Evolutionary conservation across 768 basidiomycete species (phyloP).

Genomic region (Royoungia palumana): DNA sequence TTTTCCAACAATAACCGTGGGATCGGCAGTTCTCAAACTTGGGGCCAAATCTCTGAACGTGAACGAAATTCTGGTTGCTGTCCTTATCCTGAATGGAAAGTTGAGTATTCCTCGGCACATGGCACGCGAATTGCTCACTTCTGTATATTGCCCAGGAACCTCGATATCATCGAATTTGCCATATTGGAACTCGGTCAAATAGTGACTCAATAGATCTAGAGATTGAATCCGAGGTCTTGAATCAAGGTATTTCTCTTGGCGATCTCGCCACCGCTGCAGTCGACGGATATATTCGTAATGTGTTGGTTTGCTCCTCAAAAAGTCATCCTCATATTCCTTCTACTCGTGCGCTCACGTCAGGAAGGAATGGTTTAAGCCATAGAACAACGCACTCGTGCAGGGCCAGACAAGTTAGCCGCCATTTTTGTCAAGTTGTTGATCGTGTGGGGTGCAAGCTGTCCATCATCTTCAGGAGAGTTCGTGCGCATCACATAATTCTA

Average conservation of each 20-base stretch:
- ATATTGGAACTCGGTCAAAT: constrained; percentile 96
- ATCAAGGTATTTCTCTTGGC: constrained; percentile 82
- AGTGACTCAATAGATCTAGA: constrained; percentile 84
- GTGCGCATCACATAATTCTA: constrained; percentile 72
- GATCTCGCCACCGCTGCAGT: constrained; percentile 91
- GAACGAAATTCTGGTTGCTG: constrained; percentile 84
- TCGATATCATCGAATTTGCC: constrained; percentile 97
- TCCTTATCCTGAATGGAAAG: constrained; percentile 78
- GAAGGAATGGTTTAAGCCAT: not conserved
- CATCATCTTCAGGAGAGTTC: constrained; percentile 65
- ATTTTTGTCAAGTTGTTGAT: constrained; percentile 57
- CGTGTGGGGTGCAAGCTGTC: constrained; percentile 53
- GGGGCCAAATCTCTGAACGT: constrained; percentile 86
- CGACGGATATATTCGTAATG: constrained; percentile 85
- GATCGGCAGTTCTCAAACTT: constrained; percentile 89
- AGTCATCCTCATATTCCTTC: constrained; percentile 91
- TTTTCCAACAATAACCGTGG: constrained; percentile 82
- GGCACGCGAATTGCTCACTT: constrained; percentile 47
- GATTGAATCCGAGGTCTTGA: constrained; percentile 79
- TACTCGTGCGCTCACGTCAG: constrained; percentile 30
- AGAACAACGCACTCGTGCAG: constrained; percentile 49
- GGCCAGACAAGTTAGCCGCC: constrained; percentile 53
- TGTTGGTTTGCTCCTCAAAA: constrained; percentile 72
- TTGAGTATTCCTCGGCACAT: not conserved
- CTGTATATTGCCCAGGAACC: constrained; percentile 97